Evolutionary conservation across 106 monocot species (phyloP).

Genomic region (Hemerocallis citrina): DNA sequence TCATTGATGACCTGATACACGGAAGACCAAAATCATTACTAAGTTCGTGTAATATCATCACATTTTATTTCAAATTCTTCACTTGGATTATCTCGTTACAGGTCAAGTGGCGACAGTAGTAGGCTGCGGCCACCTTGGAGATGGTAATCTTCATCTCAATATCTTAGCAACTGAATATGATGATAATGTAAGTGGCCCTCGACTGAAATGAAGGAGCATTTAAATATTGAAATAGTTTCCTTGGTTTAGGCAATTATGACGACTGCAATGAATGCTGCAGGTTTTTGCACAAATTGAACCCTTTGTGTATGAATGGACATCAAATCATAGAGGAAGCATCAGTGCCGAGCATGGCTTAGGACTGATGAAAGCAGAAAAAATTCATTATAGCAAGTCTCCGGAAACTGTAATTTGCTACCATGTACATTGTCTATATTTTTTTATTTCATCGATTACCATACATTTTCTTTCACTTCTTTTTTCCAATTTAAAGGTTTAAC

Average conservation of each 20-base stretch:
- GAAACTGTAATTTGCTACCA: conserved; percentile 56
- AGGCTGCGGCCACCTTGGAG: conserved; percentile 95
- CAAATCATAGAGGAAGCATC: conserved; percentile 72
- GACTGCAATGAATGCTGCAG: conserved; percentile 24
- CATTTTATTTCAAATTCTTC: no score
- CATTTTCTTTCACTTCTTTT: no score
- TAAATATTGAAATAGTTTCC: not conserved
- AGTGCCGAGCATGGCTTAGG: conserved; percentile 99
- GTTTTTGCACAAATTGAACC: conserved; percentile 84
- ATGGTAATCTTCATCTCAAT: conserved; percentile 92
- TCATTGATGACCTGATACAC: no score
- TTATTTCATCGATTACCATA: no score
- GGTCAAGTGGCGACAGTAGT: conserved; percentile 61
- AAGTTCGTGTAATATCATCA: no score
- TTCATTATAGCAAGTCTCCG: conserved; percentile 89
- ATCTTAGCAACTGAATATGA: conserved; percentile 53
- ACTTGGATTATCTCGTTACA: conserved; percentile 13
- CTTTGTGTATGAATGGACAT: conserved; percentile 95
- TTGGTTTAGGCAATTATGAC: not conserved
- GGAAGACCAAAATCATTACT: no score
- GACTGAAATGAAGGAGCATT: not conserved
- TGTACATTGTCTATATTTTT: no score
- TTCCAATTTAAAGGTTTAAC: no score
- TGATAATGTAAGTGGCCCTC: conserved; percentile 46
- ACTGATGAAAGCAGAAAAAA: conserved; percentile 94